phyloP scores from a whole-genome alignment of 257 asterid species.

The Jasminum sambac region DNA sequence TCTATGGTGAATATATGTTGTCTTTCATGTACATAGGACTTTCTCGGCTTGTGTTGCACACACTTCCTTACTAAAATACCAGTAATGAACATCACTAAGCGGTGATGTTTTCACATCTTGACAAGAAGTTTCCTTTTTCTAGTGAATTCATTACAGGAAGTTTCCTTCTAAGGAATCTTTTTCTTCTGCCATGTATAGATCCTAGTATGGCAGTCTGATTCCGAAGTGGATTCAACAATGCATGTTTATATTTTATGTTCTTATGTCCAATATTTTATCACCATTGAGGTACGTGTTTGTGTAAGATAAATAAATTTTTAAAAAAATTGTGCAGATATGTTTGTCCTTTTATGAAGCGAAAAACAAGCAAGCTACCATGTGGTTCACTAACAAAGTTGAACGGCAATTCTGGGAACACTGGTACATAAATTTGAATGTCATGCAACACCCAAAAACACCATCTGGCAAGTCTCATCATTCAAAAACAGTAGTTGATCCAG shows the following conservation, averaged over 20 bases:
- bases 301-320: slow-evolving; percentile 17
- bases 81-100: not conserved
- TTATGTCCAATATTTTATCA: not conserved
- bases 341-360: slow-evolving; percentile 84
- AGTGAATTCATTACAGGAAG: not conserved
- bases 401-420: slow-evolving; percentile 92
- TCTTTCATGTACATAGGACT: not conserved
- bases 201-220: not conserved
- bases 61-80: not conserved
- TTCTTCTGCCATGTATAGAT: not conserved
- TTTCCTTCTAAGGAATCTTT: not conserved
- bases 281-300: not conserved
- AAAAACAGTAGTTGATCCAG: slow-evolving; percentile 69
- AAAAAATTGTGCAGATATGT: slow-evolving; percentile 61
- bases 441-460: slow-evolving; percentile 67
- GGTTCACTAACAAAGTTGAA: slow-evolving; percentile 94
- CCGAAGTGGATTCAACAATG: slow-evolving; percentile 6
- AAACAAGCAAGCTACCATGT: slow-evolving; percentile 82
- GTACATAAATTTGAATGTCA: slow-evolving; percentile 79
- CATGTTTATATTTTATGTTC: not conserved
- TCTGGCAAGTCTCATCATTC: slow-evolving; percentile 66
- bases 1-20: not conserved
- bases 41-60: not conserved
- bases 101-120: not conserved
- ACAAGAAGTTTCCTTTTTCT: too few species aligned